A percentile compares a stretch with the other conserved stretches of the same genome.
Evolutionary conservation across 164 flowering plant genomes (phyloP).

Genomic region (Buxus sempervirens): DNA sequence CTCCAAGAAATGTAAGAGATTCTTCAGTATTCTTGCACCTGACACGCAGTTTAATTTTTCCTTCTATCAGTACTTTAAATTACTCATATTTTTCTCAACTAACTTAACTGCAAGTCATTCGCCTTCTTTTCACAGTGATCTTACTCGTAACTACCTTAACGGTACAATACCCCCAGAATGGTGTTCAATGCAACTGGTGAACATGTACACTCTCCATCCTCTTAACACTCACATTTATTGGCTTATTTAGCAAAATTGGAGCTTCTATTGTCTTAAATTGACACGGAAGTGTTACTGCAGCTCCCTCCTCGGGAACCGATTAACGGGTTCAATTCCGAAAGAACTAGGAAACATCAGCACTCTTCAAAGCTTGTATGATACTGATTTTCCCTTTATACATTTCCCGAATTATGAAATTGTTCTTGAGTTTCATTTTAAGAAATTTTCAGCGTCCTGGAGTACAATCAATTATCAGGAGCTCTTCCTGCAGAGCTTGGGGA

Average conservation of each 20-base stretch:
- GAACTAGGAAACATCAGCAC: constrained; percentile 45
- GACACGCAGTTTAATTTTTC: not conserved
- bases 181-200: constrained; percentile 46
- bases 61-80: too few relatives aligned
- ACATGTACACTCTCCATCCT: constrained; percentile 34
- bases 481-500: constrained; percentile 40
- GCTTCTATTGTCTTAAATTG: not conserved
- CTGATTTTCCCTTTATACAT: too few relatives aligned
- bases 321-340: constrained; percentile 53
- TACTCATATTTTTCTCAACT: too few relatives aligned
- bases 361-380: constrained; percentile 40
- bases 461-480: constrained; percentile 27
- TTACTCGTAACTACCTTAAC: constrained; percentile 59
- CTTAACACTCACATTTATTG: too few relatives aligned
- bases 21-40: not conserved
- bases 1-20: too few relatives aligned
- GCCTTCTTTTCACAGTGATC: too few relatives aligned
- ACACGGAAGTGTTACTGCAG: constrained; percentile 34
- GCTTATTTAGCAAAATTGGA: not conserved
- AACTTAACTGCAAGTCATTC: not conserved
- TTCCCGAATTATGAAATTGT: not conserved
- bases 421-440: not conserved
- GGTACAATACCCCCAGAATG: constrained; percentile 74
- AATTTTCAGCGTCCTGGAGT: constrained; percentile 30
- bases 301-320: constrained; percentile 45